These are phyloP conservation scores for Acmispon strigosus DNA, from an alignment of 306 rosid species.

Conservation along the genomic window DNA sequence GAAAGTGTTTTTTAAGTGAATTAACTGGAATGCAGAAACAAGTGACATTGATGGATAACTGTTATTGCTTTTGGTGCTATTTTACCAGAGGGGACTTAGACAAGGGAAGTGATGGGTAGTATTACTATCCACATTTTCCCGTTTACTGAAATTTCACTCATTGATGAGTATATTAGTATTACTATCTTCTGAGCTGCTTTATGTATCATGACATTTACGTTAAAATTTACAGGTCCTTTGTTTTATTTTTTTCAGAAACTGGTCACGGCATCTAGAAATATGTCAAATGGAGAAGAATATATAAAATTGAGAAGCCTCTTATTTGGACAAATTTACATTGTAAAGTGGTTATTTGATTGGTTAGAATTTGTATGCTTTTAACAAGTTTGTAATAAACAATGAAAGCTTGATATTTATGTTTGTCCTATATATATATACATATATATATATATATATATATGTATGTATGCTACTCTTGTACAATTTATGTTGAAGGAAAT, in stretches of 20 bases:
- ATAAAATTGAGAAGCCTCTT: slow-evolving; percentile 3
- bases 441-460: background rate
- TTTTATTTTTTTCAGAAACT: slow-evolving; percentile 7
- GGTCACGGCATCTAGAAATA: slow-evolving; percentile 14
- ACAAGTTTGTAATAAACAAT: background rate
- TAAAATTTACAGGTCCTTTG: background rate
- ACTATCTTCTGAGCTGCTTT: background rate
- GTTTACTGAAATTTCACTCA: background rate
- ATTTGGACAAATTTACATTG: slow-evolving; percentile 6
- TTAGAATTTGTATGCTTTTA: slow-evolving; percentile 15
- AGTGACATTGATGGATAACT: background rate
- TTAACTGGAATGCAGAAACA: too few relatives aligned
- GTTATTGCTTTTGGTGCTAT: background rate
- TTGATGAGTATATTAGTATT: background rate
- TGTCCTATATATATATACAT: background rate
- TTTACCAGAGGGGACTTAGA: background rate
- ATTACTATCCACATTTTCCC: background rate
- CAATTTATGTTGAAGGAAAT: background rate
- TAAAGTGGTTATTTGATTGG: slow-evolving; percentile 20
- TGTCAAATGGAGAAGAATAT: slow-evolving; percentile 10
- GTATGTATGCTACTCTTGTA: background rate
- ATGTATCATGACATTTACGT: background rate
- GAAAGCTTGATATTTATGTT: too few relatives aligned
- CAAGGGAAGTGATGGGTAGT: background rate
- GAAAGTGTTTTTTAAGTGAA: too few relatives aligned